Base-by-base conservation (phyloP, 768 basidiomycete species). In the Collybiopsis confluens region DNA sequence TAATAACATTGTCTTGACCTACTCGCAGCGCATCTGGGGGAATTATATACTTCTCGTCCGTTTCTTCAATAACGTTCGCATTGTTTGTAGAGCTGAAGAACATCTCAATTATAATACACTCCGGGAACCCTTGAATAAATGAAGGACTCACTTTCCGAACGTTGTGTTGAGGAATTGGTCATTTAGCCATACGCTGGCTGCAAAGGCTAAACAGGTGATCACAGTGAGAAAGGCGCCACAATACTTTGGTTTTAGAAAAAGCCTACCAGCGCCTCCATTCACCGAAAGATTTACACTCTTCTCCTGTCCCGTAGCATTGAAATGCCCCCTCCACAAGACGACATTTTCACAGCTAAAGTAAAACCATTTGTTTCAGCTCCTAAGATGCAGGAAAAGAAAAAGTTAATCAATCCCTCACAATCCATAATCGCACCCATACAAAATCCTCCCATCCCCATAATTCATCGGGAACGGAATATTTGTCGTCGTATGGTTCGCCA, bases 371-470 rank as follows among this genome's bases (percentile, higher is more conserved):
- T 45, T 45, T 63, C 36, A 61, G 37, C 28, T n/a, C n/a, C n/a
- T 16, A 28, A 41, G 20, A n/a, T 27, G 40, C 30, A 35, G 21
- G 46, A 26, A 42, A 30, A 37, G 36, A 37, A 37, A n/a, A 37
- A n/a, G n/a, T n/a, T 33, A 40, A 52, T 16, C 28, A 24, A 33
- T n/a, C n/a, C n/a, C 85, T 67, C 56, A 91, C 89, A 85, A 93
- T 54, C 83, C 87, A 65, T 93, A 93, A 66, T 92, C 91, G 62
- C 90, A 92, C 1, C 88, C 90, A 66, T 90, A 92, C 26, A 93
- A 69, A n/a, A 91, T 71, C 35, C 86, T 73, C 1, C 87, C 88
- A 57, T 90, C 86, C 1, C 88, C 88, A 58, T 86, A 88, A 56
- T 78, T 71, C 3, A 86, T 86, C 60, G 82, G 81, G 45, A 73